These are phyloP conservation scores for Aureobasidium sp. DNA, from an alignment of 2,329 filamentous ascomycete genomes.

Conservation along the genomic window DNA sequence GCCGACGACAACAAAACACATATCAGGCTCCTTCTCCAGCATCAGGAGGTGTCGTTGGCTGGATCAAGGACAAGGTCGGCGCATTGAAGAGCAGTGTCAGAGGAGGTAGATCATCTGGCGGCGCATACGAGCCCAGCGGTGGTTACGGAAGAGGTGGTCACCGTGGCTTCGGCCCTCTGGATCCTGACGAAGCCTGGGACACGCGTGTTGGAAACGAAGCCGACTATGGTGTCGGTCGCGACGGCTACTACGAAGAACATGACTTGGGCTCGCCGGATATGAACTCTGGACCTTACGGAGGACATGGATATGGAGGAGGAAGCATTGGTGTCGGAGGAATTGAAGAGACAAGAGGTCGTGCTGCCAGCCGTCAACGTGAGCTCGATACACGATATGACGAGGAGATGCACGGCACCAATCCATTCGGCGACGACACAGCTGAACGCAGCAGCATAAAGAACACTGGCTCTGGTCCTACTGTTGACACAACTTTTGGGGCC, in stretches of 20 bases:
- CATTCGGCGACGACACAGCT: conserved; percentile 59
- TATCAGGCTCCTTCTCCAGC: conserved; percentile 45
- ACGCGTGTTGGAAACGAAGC: conserved; percentile 66
- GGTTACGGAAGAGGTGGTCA: conserved; percentile 27
- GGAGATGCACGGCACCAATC: conserved; percentile 44
- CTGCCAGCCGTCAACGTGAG: conserved; percentile 40
- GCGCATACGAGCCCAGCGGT: conserved; percentile 28
- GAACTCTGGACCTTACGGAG: conserved; percentile 30
- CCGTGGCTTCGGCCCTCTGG: conserved; percentile 57
- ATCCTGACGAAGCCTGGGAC: conserved; percentile 84
- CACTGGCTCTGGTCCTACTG: conserved; percentile 64
- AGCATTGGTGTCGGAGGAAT: conserved; percentile 5
- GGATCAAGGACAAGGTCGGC: conserved; percentile 59
- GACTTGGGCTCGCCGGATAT: conserved; percentile 53
- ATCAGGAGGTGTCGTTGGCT: conserved; percentile 58
- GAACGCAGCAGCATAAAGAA: conserved; percentile 58
- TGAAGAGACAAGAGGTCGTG: conserved; percentile 34
- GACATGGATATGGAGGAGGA: conserved; percentile 28
- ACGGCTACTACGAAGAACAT: conserved; percentile 66
- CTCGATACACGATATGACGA: conserved; percentile 38
- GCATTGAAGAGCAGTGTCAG: conserved; percentile 46
- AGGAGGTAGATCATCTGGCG: conserved; percentile 55
- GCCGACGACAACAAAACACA: conserved; percentile 18
- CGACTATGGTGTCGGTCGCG: conserved; percentile 33
- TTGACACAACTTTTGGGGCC: conserved; percentile 37